Conservation (phyloP, 768 basidiomycete species). For the Thelephora aurantiotincta region DNA sequence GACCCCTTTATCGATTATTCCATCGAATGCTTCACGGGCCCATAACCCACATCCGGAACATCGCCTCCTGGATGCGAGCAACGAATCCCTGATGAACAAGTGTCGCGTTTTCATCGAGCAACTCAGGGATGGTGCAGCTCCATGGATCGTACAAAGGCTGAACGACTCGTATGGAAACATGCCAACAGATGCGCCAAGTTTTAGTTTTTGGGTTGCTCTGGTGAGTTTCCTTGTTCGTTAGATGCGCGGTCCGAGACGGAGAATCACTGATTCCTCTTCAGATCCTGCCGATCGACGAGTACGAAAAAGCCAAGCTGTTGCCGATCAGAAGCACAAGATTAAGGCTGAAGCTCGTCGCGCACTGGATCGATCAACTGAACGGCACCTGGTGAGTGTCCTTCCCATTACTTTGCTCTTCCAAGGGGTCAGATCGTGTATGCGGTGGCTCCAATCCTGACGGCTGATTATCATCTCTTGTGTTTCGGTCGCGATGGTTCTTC, state of each 20-base stretch:
- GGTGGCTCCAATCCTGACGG: too few species aligned
- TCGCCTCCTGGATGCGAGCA: conserved; percentile 9
- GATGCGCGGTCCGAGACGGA: too few species aligned
- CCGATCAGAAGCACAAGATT: conserved; percentile 69
- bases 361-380: conserved; percentile 82
- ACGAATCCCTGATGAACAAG: conserved; percentile 28
- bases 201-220: conserved; percentile 84
- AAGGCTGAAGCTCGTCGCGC: conserved; percentile 72
- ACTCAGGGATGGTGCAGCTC: conserved; percentile 58
- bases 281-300: conserved; percentile 82
- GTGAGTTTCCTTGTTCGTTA: conserved; percentile 19
- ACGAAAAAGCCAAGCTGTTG: conserved; percentile 76
- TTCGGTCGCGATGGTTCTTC: too few species aligned
- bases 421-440: too few species aligned
- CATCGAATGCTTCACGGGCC: neutral
- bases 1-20: neutral
- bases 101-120: conserved; percentile 52
- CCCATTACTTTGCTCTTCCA: conserved; percentile 1
- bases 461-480: too few species aligned
- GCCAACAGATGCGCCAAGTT: conserved; percentile 55
- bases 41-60: neutral
- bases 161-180: conserved; percentile 66
- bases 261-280: conserved; percentile 7
- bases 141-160: conserved; percentile 87
- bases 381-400: conserved; percentile 32